Evolutionary conservation across 2,329 filamentous ascomycete species (phyloP).

Genomic region (Talaromyces sp.): DNA sequence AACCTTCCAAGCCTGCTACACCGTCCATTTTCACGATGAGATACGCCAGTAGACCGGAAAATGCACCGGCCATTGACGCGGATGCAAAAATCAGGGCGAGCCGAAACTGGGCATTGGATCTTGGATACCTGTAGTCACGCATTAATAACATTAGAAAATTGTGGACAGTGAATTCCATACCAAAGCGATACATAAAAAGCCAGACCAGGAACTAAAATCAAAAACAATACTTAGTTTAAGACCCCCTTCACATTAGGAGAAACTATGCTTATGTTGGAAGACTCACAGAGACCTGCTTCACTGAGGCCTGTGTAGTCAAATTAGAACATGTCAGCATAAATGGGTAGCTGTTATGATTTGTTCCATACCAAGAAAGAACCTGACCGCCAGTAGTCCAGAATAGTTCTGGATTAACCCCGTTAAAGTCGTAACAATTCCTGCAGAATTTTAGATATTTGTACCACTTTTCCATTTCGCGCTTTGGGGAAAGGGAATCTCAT

Average conservation of each 20-base stretch:
- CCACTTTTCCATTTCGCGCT: not conserved
- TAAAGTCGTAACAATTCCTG: conserved; percentile 27
- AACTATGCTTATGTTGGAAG: conserved; percentile 20
- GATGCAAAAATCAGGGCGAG: conserved; percentile 45
- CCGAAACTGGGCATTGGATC: conserved; percentile 39
- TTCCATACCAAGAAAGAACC: conserved; percentile 39
- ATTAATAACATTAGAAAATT: not conserved
- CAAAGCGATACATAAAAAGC: conserved; percentile 42
- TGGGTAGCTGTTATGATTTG: not conserved
- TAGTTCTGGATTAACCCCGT: conserved; percentile 47
- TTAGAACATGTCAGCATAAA: not conserved
- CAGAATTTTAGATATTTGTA: not conserved
- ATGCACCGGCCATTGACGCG: conserved; percentile 47
- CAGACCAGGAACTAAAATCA: conserved; percentile 28
- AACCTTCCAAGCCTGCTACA: conserved; percentile 29
- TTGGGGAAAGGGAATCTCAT: conserved; percentile 31
- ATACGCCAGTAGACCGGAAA: conserved; percentile 49
- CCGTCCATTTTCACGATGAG: conserved; percentile 42
- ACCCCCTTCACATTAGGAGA: not conserved
- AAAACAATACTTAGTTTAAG: not conserved
- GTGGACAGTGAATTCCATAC: not conserved
- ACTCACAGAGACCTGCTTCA: not conserved
- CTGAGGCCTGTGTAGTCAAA: not conserved
- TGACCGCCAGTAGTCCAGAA: conserved; percentile 41
- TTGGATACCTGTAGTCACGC: conserved; percentile 32